Base-by-base conservation (phyloP, 345 rosid genomes). In the Citrus sinensis region DNA sequence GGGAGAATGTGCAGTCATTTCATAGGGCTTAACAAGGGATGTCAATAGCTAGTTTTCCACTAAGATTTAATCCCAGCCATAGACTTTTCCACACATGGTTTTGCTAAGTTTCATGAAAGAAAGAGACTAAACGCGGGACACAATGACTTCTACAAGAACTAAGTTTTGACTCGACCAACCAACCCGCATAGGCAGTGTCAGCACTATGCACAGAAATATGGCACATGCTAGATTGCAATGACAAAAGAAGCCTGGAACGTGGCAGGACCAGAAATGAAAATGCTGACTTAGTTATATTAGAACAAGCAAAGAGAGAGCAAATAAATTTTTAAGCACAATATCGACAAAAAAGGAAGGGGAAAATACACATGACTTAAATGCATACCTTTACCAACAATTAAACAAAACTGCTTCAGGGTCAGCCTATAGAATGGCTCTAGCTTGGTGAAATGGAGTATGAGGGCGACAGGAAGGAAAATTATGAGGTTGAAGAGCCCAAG, bases 361-460 rank as follows among this genome's bases (percentile, higher is more conserved):
- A 49, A 46, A 25, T 25, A 10, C 63, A 42, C n/a, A 70, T 8
- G 40, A 61, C 27, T 25, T 61, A 32, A 73, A 70, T 40, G 78
- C 82, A 37, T 71, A 93, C 96, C 98, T 93, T 95, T 95, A 72
- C 99, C 98, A 63, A 92, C 82, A 77, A 95, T 87, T 40, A 95
- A 90, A 82, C 97, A 89, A 76, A 87, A 71, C 76, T 95, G 93
- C 86, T 89, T 83, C 89, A 86, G 79, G 17, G 92, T 92, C 30
- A 95, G 88, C 27, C 69, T 81, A 46, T 71, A 76, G 73, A 91
- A 87, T 29, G 94, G 90, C 87, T 93, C 99, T 76, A 91, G 82
- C 75, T 83, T 86, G 67, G 93, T 87, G 76, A 95, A 81, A 84
- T 87, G 80, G 76, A 95, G 94, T 46, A 95, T 55, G 35, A 95